Evolutionary conservation across 371 early-diverging fungal genomes (phyloP).

Genomic region (Apophysomyces elegans): DNA sequence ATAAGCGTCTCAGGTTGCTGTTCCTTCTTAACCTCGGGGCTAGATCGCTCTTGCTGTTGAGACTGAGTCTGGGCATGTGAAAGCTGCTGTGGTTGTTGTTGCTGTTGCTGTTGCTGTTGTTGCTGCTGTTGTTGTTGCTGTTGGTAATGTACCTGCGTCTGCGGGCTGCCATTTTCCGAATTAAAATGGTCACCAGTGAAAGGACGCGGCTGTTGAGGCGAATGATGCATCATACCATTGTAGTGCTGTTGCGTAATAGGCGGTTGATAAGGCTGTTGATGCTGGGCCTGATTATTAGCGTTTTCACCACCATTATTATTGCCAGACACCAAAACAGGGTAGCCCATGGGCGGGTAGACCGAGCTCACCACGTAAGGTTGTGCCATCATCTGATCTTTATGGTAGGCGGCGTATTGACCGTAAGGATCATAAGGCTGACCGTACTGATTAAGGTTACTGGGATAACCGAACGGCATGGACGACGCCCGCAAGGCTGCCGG

Average conservation of each 20-base stretch:
- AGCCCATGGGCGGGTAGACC: slow-evolving; percentile 35
- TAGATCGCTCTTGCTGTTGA: slow-evolving; percentile 7
- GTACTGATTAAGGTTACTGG: slow-evolving; percentile 29
- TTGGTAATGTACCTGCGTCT: slow-evolving; percentile 7
- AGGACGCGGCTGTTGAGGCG: slow-evolving; percentile 14
- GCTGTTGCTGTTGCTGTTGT: slow-evolving; percentile 19
- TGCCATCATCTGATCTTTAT: slow-evolving; percentile 26
- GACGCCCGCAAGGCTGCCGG: slow-evolving; percentile 13
- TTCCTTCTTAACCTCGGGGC: slow-evolving; percentile 12
- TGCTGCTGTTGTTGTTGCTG: slow-evolving; percentile 9
- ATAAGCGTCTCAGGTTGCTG: slow-evolving; percentile 18
- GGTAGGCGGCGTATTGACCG: slow-evolving; percentile 27
- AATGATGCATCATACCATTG: slow-evolving; percentile 11
- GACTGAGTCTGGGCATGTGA: slow-evolving; percentile 1
- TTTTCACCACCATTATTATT: slow-evolving; percentile 19
- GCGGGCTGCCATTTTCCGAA: slow-evolving; percentile 3
- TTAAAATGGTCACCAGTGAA: not conserved
- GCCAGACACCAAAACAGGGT: slow-evolving; percentile 34
- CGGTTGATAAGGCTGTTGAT: slow-evolving; percentile 17
- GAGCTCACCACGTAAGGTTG: slow-evolving; percentile 29
- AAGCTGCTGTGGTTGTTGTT: slow-evolving; percentile 27
- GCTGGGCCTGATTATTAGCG: slow-evolving; percentile 18
- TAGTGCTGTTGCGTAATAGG: slow-evolving; percentile 11
- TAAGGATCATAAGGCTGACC: slow-evolving; percentile 39
- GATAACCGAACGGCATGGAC: slow-evolving; percentile 27